phyloP scores from a whole-genome alignment of 2,329 filamentous ascomycete genomes.

The Thermothelomyces thermophilus region DNA sequence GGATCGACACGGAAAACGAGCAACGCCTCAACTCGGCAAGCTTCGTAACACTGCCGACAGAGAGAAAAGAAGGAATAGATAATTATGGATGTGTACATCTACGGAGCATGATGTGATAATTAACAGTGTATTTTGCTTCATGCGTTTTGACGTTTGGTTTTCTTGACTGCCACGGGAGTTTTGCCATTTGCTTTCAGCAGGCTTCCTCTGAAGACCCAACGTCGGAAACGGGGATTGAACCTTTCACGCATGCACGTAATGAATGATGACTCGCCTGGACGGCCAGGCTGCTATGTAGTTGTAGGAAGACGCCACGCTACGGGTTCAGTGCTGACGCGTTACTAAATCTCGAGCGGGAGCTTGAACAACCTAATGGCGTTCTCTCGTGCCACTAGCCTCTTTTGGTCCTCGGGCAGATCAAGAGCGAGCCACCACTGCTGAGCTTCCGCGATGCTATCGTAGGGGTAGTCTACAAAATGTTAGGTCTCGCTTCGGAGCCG shows the following conservation, averaged over 20 bases:
- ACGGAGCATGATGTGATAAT: neutral
- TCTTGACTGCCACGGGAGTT: too few species aligned
- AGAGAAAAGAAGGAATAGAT: neutral
- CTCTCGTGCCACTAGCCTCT: constrained; percentile 25
- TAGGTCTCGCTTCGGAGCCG: neutral
- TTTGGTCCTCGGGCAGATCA: constrained; percentile 26
- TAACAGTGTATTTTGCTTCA: too few species aligned
- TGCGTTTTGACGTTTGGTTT: neutral
- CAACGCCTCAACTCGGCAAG: neutral
- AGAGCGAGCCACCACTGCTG: constrained; percentile 31
- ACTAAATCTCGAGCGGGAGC: constrained; percentile 29
- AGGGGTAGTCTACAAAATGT: constrained; percentile 29
- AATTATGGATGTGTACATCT: neutral
- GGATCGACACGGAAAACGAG: constrained; percentile 3
- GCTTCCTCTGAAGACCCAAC: too few species aligned
- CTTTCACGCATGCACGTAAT: too few species aligned
- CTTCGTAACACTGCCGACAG: too few species aligned
- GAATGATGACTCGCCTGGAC: too few species aligned
- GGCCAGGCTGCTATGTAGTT: too few species aligned
- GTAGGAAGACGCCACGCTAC: too few species aligned
- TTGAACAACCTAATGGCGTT: constrained; percentile 33
- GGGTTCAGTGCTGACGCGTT: too few species aligned
- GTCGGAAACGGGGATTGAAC: too few species aligned
- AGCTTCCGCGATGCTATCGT: constrained; percentile 30
- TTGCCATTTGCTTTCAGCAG: too few species aligned